Conservation (phyloP, 1,284 basidiomycete genomes). For the Athelia psychrophila region DNA sequence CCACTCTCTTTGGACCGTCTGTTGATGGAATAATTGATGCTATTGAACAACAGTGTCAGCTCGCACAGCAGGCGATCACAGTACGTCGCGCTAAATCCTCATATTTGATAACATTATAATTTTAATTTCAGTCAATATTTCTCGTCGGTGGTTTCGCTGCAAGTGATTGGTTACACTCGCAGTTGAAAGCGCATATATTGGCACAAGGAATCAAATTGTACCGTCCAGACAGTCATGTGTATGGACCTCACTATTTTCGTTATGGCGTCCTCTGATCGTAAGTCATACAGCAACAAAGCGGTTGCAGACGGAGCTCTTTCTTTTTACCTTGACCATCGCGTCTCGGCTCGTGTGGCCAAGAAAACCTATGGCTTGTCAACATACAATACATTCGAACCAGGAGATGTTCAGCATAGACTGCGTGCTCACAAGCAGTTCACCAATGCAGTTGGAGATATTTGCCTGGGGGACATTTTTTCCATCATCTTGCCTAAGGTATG, state of each 20-base stretch:
- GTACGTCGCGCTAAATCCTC: slow-evolving; percentile 12
- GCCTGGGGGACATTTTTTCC: slow-evolving; percentile 28
- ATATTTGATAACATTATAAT: not conserved
- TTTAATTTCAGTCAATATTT: slow-evolving; percentile 29
- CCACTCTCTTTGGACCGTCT: slow-evolving; percentile 38
- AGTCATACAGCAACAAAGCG: slow-evolving; percentile 36
- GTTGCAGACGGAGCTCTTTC: slow-evolving; percentile 42
- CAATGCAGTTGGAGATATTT: slow-evolving; percentile 30
- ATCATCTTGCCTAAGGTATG: slow-evolving; percentile 31
- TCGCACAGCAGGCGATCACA: slow-evolving; percentile 22
- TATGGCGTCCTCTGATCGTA: slow-evolving; percentile 8
- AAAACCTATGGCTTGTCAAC: slow-evolving; percentile 29
- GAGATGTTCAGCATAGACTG: slow-evolving; percentile 28
- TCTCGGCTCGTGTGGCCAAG: slow-evolving; percentile 31
- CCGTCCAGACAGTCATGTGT: slow-evolving; percentile 46
- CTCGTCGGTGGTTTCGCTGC: slow-evolving; percentile 39
- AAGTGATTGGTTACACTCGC: slow-evolving; percentile 32
- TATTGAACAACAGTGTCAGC: slow-evolving; percentile 26
- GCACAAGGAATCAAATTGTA: slow-evolving; percentile 30
- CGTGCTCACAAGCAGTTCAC: not conserved
- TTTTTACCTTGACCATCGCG: slow-evolving; percentile 35
- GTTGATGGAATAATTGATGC: slow-evolving; percentile 28
- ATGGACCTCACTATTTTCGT: slow-evolving; percentile 9
- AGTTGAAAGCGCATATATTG: slow-evolving; percentile 21
- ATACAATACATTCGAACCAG: slow-evolving; percentile 19